phyloP scores from a whole-genome alignment of 306 rosid genomes.

The Abrus pulchellus region DNA sequence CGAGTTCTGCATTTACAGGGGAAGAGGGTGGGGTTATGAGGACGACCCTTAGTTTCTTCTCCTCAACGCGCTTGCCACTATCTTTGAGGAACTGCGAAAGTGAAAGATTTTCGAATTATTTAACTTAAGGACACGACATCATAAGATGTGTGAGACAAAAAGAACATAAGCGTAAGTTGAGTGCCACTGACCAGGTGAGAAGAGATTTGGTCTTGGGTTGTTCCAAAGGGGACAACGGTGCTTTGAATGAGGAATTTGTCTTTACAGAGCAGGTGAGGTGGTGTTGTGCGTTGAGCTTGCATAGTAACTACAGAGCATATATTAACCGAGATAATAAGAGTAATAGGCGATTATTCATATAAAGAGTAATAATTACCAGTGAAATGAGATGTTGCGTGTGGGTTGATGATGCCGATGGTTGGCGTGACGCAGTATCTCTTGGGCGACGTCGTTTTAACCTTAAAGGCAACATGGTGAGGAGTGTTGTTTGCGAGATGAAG shows the following conservation, averaged over 20 bases:
- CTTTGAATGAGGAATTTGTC: conserved; percentile 88
- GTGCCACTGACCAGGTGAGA: conserved; percentile 50
- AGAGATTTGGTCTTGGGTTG: conserved; percentile 68
- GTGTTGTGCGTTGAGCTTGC: conserved; percentile 79
- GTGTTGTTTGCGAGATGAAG: conserved; percentile 69
- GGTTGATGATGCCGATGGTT: conserved; percentile 73
- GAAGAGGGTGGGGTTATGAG: conserved; percentile 63
- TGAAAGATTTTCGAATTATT: not conserved
- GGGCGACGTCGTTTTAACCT: conserved; percentile 92
- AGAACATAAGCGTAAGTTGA: conserved; percentile 32
- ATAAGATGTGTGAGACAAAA: too few relatives aligned
- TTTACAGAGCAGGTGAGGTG: conserved; percentile 72
- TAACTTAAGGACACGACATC: too few relatives aligned
- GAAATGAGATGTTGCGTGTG: conserved; percentile 66
- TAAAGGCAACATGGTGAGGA: conserved; percentile 72
- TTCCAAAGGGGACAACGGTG: conserved; percentile 64
- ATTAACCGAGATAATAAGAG: not conserved
- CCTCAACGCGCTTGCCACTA: conserved; percentile 64
- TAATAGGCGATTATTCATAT: not conserved
- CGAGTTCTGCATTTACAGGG: conserved; percentile 64
- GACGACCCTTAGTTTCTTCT: conserved; percentile 73
- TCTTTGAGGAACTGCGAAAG: conserved; percentile 72
- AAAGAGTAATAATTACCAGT: conserved; percentile 58
- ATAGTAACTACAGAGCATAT: conserved; percentile 62
- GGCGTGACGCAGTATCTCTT: conserved; percentile 86